Conservation (phyloP, 768 basidiomycete species). For the Suillus discolor region DNA sequence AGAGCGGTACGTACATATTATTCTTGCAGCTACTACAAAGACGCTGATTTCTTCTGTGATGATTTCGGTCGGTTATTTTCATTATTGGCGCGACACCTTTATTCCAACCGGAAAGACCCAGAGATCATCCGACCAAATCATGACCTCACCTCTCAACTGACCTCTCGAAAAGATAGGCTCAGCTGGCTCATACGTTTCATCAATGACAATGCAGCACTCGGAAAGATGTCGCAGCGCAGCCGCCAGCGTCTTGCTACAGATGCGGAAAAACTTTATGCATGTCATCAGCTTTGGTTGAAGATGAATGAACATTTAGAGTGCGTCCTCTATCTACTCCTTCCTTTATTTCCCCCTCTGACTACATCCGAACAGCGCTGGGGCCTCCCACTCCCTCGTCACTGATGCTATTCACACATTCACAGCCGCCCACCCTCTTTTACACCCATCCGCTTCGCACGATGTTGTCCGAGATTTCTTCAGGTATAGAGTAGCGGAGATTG, state of each 20-base stretch:
- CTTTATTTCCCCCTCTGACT: constrained; percentile 4
- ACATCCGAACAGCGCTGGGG: constrained; percentile 45
- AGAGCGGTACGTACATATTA: constrained; percentile 56
- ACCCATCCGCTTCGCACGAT: constrained; percentile 52
- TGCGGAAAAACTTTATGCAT: constrained; percentile 85
- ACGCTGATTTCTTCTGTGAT: background rate
- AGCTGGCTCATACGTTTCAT: constrained; percentile 89
- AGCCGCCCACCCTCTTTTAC: constrained; percentile 35
- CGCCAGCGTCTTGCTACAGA: constrained; percentile 77
- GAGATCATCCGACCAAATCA: constrained; percentile 73
- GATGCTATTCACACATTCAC: constrained; percentile 74
- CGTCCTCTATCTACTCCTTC: constrained; percentile 22
- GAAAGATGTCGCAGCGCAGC: constrained; percentile 82
- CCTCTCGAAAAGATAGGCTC: constrained; percentile 71
- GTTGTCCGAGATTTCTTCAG: constrained; percentile 85
- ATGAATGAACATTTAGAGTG: constrained; percentile 72
- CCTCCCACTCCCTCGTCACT: constrained; percentile 64
- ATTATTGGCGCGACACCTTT: background rate
- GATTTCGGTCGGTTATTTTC: background rate
- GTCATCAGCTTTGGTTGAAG: constrained; percentile 77
- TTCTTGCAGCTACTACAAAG: background rate
- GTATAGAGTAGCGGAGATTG: constrained; percentile 64
- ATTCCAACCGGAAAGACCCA: constrained; percentile 43
- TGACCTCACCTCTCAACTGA: constrained; percentile 79
- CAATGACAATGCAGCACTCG: constrained; percentile 79